phyloP scores from a whole-genome alignment of 2,329 filamentous ascomycete genomes.

The Eutypa lata region DNA sequence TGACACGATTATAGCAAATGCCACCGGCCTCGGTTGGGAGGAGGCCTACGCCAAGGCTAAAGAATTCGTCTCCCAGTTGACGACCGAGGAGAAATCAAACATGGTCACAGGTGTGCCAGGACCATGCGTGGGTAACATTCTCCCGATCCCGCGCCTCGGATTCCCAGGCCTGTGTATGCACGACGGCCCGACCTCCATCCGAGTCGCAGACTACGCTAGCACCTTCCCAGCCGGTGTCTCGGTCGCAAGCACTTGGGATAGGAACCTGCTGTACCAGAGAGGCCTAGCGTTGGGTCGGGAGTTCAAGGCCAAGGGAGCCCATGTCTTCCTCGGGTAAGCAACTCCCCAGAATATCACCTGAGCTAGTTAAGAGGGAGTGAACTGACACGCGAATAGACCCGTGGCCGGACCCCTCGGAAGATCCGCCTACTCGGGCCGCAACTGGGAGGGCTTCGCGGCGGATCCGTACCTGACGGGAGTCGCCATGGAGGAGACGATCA shows the following conservation, averaged over 20 bases:
- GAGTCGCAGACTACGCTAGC: conserved; percentile 37
- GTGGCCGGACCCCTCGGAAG: conserved; percentile 42
- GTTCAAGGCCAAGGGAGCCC: conserved; percentile 69
- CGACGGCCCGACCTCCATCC: conserved; percentile 6
- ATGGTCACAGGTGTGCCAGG: conserved; percentile 15
- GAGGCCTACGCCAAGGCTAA: conserved; percentile 27
- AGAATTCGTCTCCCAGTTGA: conserved; percentile 18
- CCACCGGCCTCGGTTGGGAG: conserved; percentile 21
- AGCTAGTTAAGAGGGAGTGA: no score
- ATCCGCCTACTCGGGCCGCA: conserved; percentile 50
- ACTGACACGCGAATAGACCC: no score
- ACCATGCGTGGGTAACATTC: conserved; percentile 2
- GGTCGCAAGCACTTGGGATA: conserved; percentile 68
- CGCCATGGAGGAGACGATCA: conserved; percentile 33
- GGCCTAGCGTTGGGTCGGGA: conserved; percentile 49
- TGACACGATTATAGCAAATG: conserved; percentile 29
- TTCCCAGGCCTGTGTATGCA: conserved; percentile 14
- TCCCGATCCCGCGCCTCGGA: conserved; percentile 11
- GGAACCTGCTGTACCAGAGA: conserved; percentile 50
- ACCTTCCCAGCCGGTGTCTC: conserved; percentile 49
- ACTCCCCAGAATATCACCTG: no score
- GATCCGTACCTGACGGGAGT: conserved; percentile 50
- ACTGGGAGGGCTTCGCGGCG: conserved; percentile 64
- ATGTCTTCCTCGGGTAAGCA: conserved; percentile 53
- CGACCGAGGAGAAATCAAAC: conserved; percentile 12